phyloP scores from a whole-genome alignment of 108 stramenopile species.

The Stephanodiscus minutulus region DNA sequence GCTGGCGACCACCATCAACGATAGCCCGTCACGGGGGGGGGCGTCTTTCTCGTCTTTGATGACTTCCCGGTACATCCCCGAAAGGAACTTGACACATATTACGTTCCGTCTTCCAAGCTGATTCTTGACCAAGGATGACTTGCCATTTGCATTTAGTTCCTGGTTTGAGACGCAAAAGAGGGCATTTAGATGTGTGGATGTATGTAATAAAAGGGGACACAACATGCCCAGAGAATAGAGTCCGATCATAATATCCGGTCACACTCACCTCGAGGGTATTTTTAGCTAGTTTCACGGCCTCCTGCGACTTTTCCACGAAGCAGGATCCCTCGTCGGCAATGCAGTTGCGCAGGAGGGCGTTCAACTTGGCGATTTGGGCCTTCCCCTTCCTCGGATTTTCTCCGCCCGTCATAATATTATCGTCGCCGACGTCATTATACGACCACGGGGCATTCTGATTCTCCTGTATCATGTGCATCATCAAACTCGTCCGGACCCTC shows the following conservation, averaged over 20 bases:
- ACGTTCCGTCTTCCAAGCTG: constrained; percentile 32
- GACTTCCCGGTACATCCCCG: constrained; percentile 44
- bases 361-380: constrained; percentile 30
- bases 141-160: constrained; percentile 5
- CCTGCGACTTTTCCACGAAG: constrained; percentile 45
- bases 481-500: constrained; percentile 45
- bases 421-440: neutral
- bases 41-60: constrained; percentile 21
- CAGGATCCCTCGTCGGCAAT: constrained; percentile 21
- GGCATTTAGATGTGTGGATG: neutral
- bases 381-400: constrained; percentile 15
- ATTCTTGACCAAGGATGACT: constrained; percentile 17
- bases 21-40: constrained; percentile 36
- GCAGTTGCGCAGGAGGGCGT: constrained; percentile 28
- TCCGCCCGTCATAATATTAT: constrained; percentile 18
- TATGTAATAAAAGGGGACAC: neutral
- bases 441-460: constrained; percentile 26
- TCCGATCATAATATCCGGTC: neutral
- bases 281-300: constrained; percentile 35
- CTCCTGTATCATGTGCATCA: constrained; percentile 52
- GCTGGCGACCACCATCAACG: constrained; percentile 45
- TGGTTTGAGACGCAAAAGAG: neutral
- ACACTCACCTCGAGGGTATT: constrained; percentile 45
- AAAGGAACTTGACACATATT: constrained; percentile 37
- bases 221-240: neutral